A percentile compares a stretch with the other conserved stretches of the same genome.
Evolutionary conservation across 2,329 filamentous ascomycete genomes (phyloP).

Genomic region (Colletotrichum cordylinicola): DNA sequence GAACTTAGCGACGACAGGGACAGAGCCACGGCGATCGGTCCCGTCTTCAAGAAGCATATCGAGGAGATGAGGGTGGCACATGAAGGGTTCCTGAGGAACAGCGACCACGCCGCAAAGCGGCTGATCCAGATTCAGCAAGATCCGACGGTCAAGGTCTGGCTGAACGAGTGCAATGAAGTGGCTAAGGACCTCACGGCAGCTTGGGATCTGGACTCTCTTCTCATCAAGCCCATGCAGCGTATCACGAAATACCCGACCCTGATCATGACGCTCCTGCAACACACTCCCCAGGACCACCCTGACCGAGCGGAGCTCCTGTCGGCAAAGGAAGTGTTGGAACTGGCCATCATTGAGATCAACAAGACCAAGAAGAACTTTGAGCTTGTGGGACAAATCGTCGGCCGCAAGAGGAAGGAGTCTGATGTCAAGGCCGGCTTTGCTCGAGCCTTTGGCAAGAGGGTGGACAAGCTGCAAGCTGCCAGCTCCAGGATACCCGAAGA

Average conservation of each 20-base stretch:
- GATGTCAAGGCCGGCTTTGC: constrained; percentile 85
- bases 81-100: constrained; percentile 68
- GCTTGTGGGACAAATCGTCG: constrained; percentile 87
- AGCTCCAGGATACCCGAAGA: constrained; percentile 73
- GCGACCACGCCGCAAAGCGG: constrained; percentile 65
- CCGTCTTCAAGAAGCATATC: constrained; percentile 61
- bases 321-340: constrained; percentile 61
- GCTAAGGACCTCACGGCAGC: constrained; percentile 91
- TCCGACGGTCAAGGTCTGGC: constrained; percentile 77
- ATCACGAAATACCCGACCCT: constrained; percentile 93
- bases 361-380: constrained; percentile 95
- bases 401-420: constrained; percentile 85
- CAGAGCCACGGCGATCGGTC: constrained; percentile 56
- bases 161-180: constrained; percentile 90
- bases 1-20: constrained; percentile 59
- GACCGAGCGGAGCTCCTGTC: constrained; percentile 71
- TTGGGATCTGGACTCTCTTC: constrained; percentile 94
- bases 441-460: constrained; percentile 87
- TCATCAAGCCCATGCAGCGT: constrained; percentile 96
- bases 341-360: constrained; percentile 85
- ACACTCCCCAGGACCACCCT: constrained; percentile 83
- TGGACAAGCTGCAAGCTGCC: constrained; percentile 80
- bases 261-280: constrained; percentile 78
- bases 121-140: constrained; percentile 69
- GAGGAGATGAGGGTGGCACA: constrained; percentile 66